Base-by-base conservation (phyloP, 139 green algal genomes). In the Trebouxia sp. region DNA sequence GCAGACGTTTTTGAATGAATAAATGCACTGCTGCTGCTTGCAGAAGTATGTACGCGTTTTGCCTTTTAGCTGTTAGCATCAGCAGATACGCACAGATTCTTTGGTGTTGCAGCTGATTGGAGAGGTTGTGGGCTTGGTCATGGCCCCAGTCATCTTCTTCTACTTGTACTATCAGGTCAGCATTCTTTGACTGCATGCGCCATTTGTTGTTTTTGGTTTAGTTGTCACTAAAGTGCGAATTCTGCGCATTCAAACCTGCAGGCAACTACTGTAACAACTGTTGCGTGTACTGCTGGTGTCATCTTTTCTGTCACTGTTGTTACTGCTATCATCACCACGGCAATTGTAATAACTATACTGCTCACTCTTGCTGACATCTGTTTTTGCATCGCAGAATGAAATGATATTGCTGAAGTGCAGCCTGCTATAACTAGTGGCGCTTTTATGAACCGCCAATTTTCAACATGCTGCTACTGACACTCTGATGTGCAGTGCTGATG, bases 81-180 rank as follows among this genome's bases (percentile, higher is more conserved):
- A n/a, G n/a, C n/a, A n/a, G n/a, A n/a, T n/a, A n/a, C n/a, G n/a
- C n/a, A n/a, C n/a, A n/a, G n/a, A n/a, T n/a, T n/a, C n/a, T n/a
- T n/a, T n/a, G n/a, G 2, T 6, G 47, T 26, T 70, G 66, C 85
- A 89, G 78, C 20, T 87, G 20, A 65, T 83, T 9, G 87, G 87
- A 7, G 53, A 75, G 7, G 15, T 78, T 11, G 32, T 85, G 12
- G 87, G 87, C 22, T 77, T 69, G 2, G 20, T 91, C 8, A 47
- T 91, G 20, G 81, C 83, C 0, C 87, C 87, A 0, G 35, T 87
- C 6, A 84, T 81, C 24, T 91, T 91, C 53, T 53, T 79, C 41
- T 55, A 89, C 35, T 88, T 88, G 56, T 89, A 80, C 70, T 39
- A 56, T 17, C 47, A 53, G 47, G 47, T 53, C 47, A 53, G 47